These are phyloP conservation scores for Rosa rugosa DNA, from an alignment of 306 rosid genomes.

Conservation along the genomic window DNA sequence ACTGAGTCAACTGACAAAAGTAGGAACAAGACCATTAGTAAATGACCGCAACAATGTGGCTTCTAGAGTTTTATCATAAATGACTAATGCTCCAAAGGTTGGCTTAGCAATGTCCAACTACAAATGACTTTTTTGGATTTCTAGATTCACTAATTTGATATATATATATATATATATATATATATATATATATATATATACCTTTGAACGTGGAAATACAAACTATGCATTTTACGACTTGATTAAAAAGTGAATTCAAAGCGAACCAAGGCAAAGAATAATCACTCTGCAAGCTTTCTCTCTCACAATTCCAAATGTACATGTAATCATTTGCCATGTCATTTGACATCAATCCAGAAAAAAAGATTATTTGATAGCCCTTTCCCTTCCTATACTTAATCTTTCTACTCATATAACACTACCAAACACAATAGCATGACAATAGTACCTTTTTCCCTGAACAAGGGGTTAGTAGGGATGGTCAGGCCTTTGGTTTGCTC, in stretches of 20 bases:
- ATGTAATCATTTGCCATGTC: slow-evolving; percentile 1
- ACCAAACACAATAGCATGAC: background rate
- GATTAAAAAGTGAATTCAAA: background rate
- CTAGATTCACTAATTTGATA: background rate
- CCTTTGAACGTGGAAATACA: slow-evolving; percentile 2
- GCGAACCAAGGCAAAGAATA: background rate
- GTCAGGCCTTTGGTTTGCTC: too few relatives aligned
- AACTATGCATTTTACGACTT: background rate
- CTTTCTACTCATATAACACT: background rate
- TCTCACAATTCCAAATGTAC: background rate
- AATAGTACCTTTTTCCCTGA: background rate
- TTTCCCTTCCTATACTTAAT: background rate
- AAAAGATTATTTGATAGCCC: background rate
- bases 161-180: too few relatives aligned
- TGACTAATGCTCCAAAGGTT: background rate
- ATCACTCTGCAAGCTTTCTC: background rate
- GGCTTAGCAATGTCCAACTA: background rate
- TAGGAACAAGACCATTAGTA: background rate
- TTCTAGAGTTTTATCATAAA: background rate
- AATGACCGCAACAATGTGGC: background rate
- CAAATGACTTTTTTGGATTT: background rate
- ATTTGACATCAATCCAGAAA: slow-evolving; percentile 6
- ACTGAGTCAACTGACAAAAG: background rate
- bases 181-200: background rate
- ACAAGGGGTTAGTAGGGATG: background rate